Evolutionary conservation across 2,329 filamentous ascomycete species (phyloP).

Genomic region (Acarospora socialis): DNA sequence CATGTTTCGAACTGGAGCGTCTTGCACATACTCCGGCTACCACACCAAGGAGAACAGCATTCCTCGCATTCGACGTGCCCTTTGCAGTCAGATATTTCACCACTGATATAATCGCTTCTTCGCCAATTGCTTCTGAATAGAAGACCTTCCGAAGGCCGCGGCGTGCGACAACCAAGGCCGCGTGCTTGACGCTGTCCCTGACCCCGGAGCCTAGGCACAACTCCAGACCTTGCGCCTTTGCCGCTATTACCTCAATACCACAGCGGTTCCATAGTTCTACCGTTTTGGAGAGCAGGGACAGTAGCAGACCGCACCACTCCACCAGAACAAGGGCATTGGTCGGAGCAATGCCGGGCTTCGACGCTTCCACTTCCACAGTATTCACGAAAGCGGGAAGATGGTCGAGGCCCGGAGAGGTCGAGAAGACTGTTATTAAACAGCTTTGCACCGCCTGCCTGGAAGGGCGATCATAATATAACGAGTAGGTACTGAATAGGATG

Average conservation of each 20-base stretch:
- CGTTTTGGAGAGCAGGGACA: slow-evolving; percentile 53
- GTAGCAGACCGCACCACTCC: slow-evolving; percentile 73
- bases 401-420: slow-evolving; percentile 40
- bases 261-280: slow-evolving; percentile 49
- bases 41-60: slow-evolving; percentile 64
- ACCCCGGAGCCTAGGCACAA: slow-evolving; percentile 55
- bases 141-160: slow-evolving; percentile 67
- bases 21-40: slow-evolving; percentile 76
- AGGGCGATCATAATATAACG: slow-evolving; percentile 70
- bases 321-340: slow-evolving; percentile 75
- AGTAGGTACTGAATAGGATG: slow-evolving; percentile 74
- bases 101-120: slow-evolving; percentile 47
- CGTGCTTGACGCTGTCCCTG: slow-evolving; percentile 52
- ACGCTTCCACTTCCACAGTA: slow-evolving; percentile 55
- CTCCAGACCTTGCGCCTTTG: slow-evolving; percentile 61
- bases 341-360: slow-evolving; percentile 63
- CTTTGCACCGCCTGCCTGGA: slow-evolving; percentile 72
- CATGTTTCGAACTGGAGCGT: slow-evolving; percentile 44
- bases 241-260: slow-evolving; percentile 49
- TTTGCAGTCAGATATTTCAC: slow-evolving; percentile 58
- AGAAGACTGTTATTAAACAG: slow-evolving; percentile 58
- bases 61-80: slow-evolving; percentile 45
- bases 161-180: slow-evolving; percentile 63
- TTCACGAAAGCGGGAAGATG: slow-evolving; percentile 44
- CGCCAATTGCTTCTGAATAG: slow-evolving; percentile 38